A percentile compares a stretch with the other conserved stretches of the same genome.
Conservation (phyloP, 2,329 filamentous ascomycete genomes). For the Dactylellina leptospora region DNA sequence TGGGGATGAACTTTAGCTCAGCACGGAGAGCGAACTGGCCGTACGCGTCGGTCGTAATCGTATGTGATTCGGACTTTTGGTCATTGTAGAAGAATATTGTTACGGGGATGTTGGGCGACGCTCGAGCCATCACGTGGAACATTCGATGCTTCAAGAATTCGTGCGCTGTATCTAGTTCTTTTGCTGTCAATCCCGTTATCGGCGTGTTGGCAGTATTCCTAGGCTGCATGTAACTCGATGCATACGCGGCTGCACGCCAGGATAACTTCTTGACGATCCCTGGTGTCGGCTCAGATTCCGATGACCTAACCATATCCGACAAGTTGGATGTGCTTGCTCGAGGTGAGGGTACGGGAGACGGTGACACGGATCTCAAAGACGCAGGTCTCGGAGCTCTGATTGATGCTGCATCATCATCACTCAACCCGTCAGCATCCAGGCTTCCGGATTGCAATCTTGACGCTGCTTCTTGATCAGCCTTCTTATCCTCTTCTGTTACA, state of each 20-base stretch:
- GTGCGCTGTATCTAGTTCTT: constrained; percentile 82
- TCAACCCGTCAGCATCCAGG: constrained; percentile 59
- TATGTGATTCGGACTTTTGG: constrained; percentile 79
- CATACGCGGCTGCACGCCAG: constrained; percentile 39
- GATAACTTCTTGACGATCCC: constrained; percentile 52
- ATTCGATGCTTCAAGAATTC: constrained; percentile 86
- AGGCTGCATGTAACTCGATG: constrained; percentile 35
- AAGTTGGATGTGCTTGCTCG: constrained; percentile 38
- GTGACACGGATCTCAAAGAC: constrained; percentile 61
- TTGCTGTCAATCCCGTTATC: constrained; percentile 68
- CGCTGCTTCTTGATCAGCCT: constrained; percentile 46
- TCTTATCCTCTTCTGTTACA: constrained; percentile 59
- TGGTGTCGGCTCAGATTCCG: constrained; percentile 54
- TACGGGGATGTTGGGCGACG: constrained; percentile 78
- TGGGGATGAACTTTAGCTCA: constrained; percentile 87
- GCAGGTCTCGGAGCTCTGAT: constrained; percentile 27
- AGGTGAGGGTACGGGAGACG: constrained; percentile 56
- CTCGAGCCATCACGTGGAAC: constrained; percentile 87
- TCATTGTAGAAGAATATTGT: constrained; percentile 97
- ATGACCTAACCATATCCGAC: constrained; percentile 21
- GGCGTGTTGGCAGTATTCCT: constrained; percentile 38
- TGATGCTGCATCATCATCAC: constrained; percentile 61
- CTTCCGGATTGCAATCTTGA: constrained; percentile 42
- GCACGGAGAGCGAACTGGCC: constrained; percentile 87
- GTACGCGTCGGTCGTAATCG: constrained; percentile 82